Conservation (phyloP, 2,329 filamentous ascomycete species). For the Pestalotiopsis sp. region DNA sequence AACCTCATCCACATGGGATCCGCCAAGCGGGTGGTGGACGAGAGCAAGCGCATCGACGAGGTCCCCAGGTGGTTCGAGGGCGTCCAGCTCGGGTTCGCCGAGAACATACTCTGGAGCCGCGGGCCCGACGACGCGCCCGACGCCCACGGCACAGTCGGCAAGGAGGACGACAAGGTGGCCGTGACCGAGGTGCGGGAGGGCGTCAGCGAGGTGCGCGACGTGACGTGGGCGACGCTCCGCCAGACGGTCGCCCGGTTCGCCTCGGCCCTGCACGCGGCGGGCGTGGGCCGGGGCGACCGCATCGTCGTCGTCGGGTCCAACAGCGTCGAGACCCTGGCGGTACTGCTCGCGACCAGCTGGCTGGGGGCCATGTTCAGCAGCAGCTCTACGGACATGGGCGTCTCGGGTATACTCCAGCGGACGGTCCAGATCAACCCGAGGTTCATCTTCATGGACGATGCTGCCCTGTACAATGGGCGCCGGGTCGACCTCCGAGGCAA, state of each 20-base stretch:
- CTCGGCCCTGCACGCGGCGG: slow-evolving; percentile 66
- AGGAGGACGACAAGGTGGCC: slow-evolving; percentile 73
- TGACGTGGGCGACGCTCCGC: slow-evolving; percentile 72
- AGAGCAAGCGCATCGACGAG: slow-evolving; percentile 67
- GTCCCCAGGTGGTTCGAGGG: slow-evolving; percentile 80
- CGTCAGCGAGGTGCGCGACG: slow-evolving; percentile 52
- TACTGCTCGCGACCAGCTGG: slow-evolving; percentile 71
- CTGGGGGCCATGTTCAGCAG: slow-evolving; percentile 77
- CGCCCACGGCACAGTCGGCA: slow-evolving; percentile 55
- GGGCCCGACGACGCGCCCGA: slow-evolving; percentile 41
- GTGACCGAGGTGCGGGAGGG: slow-evolving; percentile 75
- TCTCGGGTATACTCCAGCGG: slow-evolving; percentile 75
- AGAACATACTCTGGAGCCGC: slow-evolving; percentile 73
- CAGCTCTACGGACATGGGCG: slow-evolving; percentile 82
- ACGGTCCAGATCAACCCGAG: slow-evolving; percentile 75
- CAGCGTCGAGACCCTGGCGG: slow-evolving; percentile 71
- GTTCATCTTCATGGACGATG: slow-evolving; percentile 84
- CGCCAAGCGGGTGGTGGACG: slow-evolving; percentile 66
- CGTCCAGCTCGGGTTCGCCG: slow-evolving; percentile 74
- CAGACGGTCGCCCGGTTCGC: slow-evolving; percentile 59
- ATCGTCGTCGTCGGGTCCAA: slow-evolving; percentile 77
- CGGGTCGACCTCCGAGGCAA: slow-evolving; percentile 71
- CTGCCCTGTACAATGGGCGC: slow-evolving; percentile 78
- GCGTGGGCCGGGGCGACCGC: slow-evolving; percentile 72
- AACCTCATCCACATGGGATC: slow-evolving; percentile 66